phyloP scores from a whole-genome alignment of 257 asterid species.

The Jaltomata sinuosa region DNA sequence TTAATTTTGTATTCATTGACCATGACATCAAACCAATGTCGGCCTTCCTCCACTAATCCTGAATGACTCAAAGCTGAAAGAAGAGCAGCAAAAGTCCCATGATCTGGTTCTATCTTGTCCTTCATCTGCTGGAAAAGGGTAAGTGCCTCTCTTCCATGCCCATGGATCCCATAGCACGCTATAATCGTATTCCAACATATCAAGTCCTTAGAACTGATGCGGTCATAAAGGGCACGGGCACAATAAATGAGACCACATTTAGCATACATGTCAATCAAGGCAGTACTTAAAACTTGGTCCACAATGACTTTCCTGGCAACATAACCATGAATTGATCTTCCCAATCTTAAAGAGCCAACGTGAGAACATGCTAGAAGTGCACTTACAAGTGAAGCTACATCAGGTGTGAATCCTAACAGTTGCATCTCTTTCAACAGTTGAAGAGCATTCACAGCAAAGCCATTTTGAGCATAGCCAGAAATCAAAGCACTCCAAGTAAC shows the following conservation, averaged over 20 bases:
- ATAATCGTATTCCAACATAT: constrained; percentile 72
- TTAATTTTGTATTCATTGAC: constrained; percentile 39
- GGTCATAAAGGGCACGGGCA: constrained; percentile 38
- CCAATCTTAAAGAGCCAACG: constrained; percentile 33
- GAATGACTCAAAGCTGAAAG: constrained; percentile 79
- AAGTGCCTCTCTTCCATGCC: constrained; percentile 60
- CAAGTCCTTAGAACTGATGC: constrained; percentile 29
- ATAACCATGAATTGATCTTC: constrained; percentile 55
- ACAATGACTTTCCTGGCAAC: constrained; percentile 28
- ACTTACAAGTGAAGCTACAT: constrained; percentile 48
- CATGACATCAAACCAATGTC: constrained; percentile 53
- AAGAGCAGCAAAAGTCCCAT: constrained; percentile 80
- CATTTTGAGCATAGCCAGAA: constrained; percentile 63
- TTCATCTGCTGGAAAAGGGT: constrained; percentile 43
- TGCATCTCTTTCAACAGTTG: constrained; percentile 55
- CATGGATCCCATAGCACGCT: constrained; percentile 68
- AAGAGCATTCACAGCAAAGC: constrained; percentile 39
- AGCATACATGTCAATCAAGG: constrained; percentile 73
- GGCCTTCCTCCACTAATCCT: constrained; percentile 62
- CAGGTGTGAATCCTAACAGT: constrained; percentile 41
- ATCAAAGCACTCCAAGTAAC: constrained; percentile 79
- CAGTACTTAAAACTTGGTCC: constrained; percentile 46
- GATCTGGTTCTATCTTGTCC: constrained; percentile 41
- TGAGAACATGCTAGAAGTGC: constrained; percentile 68
- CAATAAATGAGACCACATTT: constrained; percentile 56